These are phyloP conservation scores for Yamadazyma akitaensis DNA, from an alignment of 805 yeast species.

Conservation along the genomic window DNA sequence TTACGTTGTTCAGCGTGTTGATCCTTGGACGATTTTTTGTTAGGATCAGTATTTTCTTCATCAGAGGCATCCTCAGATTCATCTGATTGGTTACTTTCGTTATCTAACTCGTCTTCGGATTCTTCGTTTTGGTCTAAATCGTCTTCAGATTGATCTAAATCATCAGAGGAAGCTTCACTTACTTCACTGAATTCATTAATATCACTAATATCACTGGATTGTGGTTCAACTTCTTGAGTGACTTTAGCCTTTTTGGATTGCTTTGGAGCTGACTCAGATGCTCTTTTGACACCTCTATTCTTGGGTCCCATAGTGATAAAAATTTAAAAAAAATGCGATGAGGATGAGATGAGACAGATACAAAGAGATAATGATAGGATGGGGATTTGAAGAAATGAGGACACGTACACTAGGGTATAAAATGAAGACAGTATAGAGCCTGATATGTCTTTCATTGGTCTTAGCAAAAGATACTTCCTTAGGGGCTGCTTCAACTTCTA, in stretches of 20 bases:
- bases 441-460: too few species aligned
- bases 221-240: conserved; percentile 2
- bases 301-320: conserved; percentile 13
- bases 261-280: conserved; percentile 15
- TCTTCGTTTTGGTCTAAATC: conserved; percentile 11
- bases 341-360: conserved; percentile 1
- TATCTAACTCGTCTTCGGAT: conserved; percentile 25
- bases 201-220: neutral
- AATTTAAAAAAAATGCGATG: conserved; percentile 9
- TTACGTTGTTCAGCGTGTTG: conserved; percentile 82
- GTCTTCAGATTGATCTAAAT: conserved; percentile 5
- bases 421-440: too few species aligned
- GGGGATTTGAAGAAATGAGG: neutral
- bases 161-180: neutral
- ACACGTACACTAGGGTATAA: too few species aligned
- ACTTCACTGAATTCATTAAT: conserved; percentile 14
- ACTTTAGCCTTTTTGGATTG: conserved; percentile 27
- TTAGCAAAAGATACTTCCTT: too few species aligned
- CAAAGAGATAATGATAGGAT: neutral
- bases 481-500: too few species aligned
- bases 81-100: conserved; percentile 18
- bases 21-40: conserved; percentile 54
- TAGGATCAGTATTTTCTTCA: conserved; percentile 18
- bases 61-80: conserved; percentile 26
- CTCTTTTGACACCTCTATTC: conserved; percentile 32